Evolutionary conservation across 169 alveolate species (phyloP).

Genomic region (Plasmodium reichenowi): DNA sequence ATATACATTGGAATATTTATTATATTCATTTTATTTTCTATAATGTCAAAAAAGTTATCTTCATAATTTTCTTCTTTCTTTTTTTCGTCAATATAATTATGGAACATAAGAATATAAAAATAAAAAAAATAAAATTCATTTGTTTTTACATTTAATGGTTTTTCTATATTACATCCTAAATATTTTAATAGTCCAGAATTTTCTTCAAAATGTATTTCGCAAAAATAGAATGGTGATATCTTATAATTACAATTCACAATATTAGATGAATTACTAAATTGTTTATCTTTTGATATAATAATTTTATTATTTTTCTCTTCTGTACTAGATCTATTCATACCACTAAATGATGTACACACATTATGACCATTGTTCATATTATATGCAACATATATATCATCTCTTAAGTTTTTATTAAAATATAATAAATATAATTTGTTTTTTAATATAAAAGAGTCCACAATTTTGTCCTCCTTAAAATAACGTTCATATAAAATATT

Average conservation of each 20-base stretch:
- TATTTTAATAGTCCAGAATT: constrained; percentile 34
- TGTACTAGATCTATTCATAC: neutral
- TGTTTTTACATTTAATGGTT: constrained; percentile 1
- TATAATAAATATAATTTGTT: constrained; percentile 24
- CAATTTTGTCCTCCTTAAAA: constrained; percentile 9
- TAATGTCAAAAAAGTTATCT: constrained; percentile 24
- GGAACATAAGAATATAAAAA: constrained; percentile 19
- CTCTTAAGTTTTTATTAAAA: constrained; percentile 1
- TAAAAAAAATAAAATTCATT: constrained; percentile 18
- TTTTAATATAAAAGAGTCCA: constrained; percentile 28
- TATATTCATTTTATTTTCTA: constrained; percentile 25
- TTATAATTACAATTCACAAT: no score
- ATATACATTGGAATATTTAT: neutral
- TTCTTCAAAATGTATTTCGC: constrained; percentile 29
- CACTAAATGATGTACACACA: constrained; percentile 4
- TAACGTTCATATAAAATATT: neutral
- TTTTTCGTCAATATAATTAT: neutral
- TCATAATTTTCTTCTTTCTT: constrained; percentile 22
- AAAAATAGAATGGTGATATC: constrained; percentile 22
- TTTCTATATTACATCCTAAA: constrained; percentile 26
- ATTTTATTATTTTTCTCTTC: neutral
- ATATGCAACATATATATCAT: constrained; percentile 22
- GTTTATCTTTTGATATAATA: no score
- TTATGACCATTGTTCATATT: constrained; percentile 30
- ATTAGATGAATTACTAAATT: no score